Base-by-base conservation (phyloP, 31 red algal genomes). In the Odonthalia washingtoniensis region DNA sequence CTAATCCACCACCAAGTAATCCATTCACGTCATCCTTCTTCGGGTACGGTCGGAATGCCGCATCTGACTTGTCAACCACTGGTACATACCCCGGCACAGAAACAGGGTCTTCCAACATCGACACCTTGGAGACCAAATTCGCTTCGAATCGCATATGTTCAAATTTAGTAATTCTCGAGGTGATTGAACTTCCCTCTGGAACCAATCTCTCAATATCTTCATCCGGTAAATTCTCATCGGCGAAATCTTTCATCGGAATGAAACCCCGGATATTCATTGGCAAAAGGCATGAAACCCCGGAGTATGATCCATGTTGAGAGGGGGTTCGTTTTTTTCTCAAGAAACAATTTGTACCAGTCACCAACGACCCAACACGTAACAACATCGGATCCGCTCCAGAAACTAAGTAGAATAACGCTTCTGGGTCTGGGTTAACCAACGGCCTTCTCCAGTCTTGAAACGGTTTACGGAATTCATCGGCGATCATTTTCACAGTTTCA, bases 401-500 rank as follows among this genome's bases (percentile, higher is more conserved):
- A 24, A 81, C 86, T 36, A 94, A 79, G 80, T 98, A 98, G 66
- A 98, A 98, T 17, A 77, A 53, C 2, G 86, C 87, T 76, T 46
- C 77, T 17, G 87, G 81, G 46, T 85, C 85, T 27, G 91, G 83
- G 37, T 75, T 81, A 34, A 21, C 31, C 57, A 92, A 31, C 5
- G 89, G 67, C 4, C 68, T 35, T 2, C 96, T 81, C 65, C 80
- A 90, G 75, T 98, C 96, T 45, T 81, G 73, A 65, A 87, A 98
- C 12, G 93, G 94, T 4, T 82, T 85, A 53, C 90, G 49, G 53
- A 98, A 91, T 63, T 98, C 96, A 64, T 75, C 80, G 68, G 76
- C 90, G 38, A 98, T 91, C 12, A 94, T 44, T 36, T 86, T 85
- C 46, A 95, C 75, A 14, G 93, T 98, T 61, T 95, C 85, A 32